Evolutionary conservation across 2,329 filamentous ascomycete genomes (phyloP).

Genomic region (Sporothrix luriei): DNA sequence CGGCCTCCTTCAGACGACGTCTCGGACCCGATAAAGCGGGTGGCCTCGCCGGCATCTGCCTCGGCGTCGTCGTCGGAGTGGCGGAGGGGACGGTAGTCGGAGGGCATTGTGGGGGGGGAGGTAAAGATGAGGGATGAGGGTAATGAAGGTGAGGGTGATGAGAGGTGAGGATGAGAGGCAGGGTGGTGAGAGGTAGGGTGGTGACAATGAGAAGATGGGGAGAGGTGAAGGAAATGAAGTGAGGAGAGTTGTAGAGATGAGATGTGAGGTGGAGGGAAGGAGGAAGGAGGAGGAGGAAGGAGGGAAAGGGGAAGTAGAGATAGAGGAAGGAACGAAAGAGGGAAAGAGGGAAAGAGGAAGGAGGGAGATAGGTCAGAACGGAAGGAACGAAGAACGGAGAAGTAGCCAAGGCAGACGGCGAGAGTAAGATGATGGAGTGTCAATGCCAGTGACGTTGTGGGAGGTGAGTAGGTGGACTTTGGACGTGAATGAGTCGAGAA

Average conservation of each 20-base stretch:
- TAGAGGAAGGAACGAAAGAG: too few relatives aligned
- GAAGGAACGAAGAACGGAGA: too few relatives aligned
- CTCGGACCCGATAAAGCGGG: constrained; percentile 16
- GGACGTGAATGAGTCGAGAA: too few relatives aligned
- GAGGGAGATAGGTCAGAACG: too few relatives aligned
- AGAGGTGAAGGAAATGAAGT: background rate
- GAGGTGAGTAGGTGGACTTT: too few relatives aligned
- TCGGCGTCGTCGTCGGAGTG: constrained; percentile 20
- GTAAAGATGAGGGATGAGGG: too few relatives aligned
- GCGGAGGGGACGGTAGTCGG: constrained; percentile 23
- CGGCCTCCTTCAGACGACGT: background rate
- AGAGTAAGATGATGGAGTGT: too few relatives aligned
- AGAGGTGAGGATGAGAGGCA: background rate
- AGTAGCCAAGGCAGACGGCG: too few relatives aligned
- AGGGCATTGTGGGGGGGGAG: constrained; percentile 1
- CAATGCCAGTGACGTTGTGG: too few relatives aligned
- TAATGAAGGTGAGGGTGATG: background rate
- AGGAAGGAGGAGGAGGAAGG: background rate
- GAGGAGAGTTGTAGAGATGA: background rate
- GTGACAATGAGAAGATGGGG: background rate
- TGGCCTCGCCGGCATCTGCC: constrained; percentile 15
- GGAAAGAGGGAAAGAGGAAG: too few relatives aligned
- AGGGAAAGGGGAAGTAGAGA: too few relatives aligned
- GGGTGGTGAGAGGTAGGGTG: too few relatives aligned
- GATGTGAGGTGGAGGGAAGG: background rate